These are phyloP conservation scores for Venturia oleaginea DNA, from an alignment of 2,329 filamentous ascomycete genomes.

Conservation along the genomic window DNA sequence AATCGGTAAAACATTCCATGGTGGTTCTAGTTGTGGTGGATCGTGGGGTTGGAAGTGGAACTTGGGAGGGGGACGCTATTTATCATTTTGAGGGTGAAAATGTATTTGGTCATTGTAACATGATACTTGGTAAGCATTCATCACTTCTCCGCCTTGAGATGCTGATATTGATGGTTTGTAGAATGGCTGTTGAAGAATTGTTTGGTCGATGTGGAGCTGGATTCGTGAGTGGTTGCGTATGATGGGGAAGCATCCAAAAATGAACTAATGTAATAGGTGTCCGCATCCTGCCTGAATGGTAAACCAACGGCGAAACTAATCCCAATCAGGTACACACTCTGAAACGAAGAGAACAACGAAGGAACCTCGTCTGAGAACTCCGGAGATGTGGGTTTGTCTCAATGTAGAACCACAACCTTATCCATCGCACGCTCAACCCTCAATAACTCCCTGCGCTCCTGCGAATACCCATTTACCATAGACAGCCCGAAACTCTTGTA, in stretches of 20 bases:
- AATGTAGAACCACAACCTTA: background rate
- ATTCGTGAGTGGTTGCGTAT: background rate
- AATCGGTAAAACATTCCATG: background rate
- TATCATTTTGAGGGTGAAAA: background rate
- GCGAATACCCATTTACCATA: background rate
- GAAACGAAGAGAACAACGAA: background rate
- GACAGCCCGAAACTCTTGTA: background rate
- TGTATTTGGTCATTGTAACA: background rate
- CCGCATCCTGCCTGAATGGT: background rate
- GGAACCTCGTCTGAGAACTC: background rate
- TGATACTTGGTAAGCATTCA: background rate
- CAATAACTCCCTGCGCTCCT: background rate
- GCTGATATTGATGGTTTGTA: background rate
- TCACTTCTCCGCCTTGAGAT: background rate
- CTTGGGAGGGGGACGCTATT: background rate
- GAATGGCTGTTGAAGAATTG: background rate
- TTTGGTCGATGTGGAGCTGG: background rate
- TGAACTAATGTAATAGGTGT: background rate
- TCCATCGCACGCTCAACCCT: background rate
- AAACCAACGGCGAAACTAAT: background rate
- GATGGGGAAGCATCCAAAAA: background rate
- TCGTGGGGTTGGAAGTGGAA: background rate
- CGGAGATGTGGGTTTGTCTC: background rate
- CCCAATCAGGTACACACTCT: background rate
- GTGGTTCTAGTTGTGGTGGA: background rate